Conservation (phyloP, 1,139 yeast genomes). For the Taphrina communis region DNA sequence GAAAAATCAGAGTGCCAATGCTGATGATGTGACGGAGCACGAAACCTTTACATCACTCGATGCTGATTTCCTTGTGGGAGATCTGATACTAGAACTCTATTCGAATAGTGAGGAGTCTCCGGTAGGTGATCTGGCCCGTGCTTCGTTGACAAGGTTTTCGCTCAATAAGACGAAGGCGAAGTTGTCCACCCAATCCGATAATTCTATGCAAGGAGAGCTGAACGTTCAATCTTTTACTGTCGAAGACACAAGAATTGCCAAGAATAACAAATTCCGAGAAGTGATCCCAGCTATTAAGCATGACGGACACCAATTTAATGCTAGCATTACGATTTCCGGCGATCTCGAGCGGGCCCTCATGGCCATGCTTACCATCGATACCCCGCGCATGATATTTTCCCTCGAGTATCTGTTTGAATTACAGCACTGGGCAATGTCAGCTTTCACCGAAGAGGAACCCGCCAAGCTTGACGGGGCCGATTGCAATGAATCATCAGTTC, state of each 20-base stretch:
- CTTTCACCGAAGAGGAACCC: slow-evolving; percentile 23
- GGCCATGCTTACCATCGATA: slow-evolving; percentile 71
- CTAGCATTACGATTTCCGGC: slow-evolving; percentile 57
- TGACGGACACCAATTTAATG: slow-evolving; percentile 73
- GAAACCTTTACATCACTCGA: slow-evolving; percentile 53
- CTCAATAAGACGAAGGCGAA: slow-evolving; percentile 64
- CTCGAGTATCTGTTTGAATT: slow-evolving; percentile 83
- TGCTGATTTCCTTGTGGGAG: slow-evolving; percentile 65
- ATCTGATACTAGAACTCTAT: slow-evolving; percentile 68
- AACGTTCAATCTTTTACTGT: slow-evolving; percentile 76
- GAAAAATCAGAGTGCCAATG: not conserved
- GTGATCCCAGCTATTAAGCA: slow-evolving; percentile 74
- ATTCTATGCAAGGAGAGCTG: slow-evolving; percentile 65
- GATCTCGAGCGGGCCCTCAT: slow-evolving; percentile 59
- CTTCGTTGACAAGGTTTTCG: slow-evolving; percentile 67
- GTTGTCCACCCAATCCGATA: slow-evolving; percentile 61
- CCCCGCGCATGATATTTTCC: slow-evolving; percentile 80
- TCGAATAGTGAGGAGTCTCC: slow-evolving; percentile 59
- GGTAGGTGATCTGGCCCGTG: slow-evolving; percentile 51
- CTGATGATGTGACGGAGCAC: slow-evolving; percentile 39
- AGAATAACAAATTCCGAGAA: slow-evolving; percentile 73
- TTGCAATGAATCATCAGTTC: not conserved
- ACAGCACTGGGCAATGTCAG: slow-evolving; percentile 66
- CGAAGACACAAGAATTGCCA: slow-evolving; percentile 68
- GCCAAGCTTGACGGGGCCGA: not conserved